Evolutionary conservation across 139 green algal species (phyloP).

Genomic region (Chlamydomonas incerta): DNA sequence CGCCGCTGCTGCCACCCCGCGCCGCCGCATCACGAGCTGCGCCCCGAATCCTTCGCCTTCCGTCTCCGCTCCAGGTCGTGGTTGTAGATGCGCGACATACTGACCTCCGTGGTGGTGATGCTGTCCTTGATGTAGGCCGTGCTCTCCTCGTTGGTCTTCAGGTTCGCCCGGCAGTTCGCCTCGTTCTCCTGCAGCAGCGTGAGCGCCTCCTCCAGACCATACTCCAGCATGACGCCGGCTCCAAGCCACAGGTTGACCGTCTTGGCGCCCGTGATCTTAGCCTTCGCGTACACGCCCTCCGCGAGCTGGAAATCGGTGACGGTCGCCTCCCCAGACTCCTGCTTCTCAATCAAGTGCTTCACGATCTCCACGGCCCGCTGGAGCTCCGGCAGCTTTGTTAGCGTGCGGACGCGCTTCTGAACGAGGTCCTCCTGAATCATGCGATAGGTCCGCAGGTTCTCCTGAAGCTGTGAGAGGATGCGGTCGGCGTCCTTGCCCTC

Average conservation of each 20-base stretch:
- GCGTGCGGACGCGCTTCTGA: slow-evolving; percentile 57
- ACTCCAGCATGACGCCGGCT: slow-evolving; percentile 87
- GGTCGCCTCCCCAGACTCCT: slow-evolving; percentile 19
- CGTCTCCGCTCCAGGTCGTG: slow-evolving; percentile 60
- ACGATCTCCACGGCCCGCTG: slow-evolving; percentile 70
- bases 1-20: neutral
- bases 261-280: slow-evolving; percentile 56
- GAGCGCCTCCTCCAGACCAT: slow-evolving; percentile 74
- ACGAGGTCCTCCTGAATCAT: slow-evolving; percentile 63
- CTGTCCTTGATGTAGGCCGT: slow-evolving; percentile 48
- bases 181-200: slow-evolving; percentile 67
- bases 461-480: slow-evolving; percentile 57
- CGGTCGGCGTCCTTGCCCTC: slow-evolving; percentile 52
- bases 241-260: slow-evolving; percentile 86
- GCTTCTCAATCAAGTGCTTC: slow-evolving; percentile 50
- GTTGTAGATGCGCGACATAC: slow-evolving; percentile 70
- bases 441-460: slow-evolving; percentile 54
- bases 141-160: slow-evolving; percentile 61
- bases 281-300: slow-evolving; percentile 70
- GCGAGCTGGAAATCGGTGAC: slow-evolving; percentile 75
- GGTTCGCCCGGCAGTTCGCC: slow-evolving; percentile 54
- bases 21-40: neutral
- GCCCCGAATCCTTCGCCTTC: neutral
- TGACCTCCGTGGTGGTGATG: slow-evolving; percentile 74
- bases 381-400: slow-evolving; percentile 71